phyloP scores from a whole-genome alignment of 305 asterid species.

The Fraxinus velutina region DNA sequence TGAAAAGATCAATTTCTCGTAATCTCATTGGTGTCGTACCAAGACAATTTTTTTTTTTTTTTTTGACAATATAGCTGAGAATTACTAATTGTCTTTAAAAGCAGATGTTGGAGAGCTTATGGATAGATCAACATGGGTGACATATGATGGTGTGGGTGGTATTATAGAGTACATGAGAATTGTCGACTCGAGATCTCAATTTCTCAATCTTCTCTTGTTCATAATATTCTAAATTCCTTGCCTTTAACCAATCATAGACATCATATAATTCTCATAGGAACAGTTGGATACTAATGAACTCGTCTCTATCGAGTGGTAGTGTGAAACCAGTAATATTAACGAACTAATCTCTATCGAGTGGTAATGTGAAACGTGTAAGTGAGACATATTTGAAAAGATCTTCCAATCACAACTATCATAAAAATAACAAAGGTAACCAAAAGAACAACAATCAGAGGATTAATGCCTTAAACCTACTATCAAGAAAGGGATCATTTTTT shows the following conservation, averaged over 20 bases:
- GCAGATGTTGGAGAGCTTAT: background rate
- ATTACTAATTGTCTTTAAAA: background rate
- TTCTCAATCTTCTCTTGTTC: background rate
- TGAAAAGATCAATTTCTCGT: background rate
- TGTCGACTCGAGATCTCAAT: background rate
- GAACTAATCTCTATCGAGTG: background rate
- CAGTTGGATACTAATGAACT: background rate
- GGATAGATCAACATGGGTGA: background rate
- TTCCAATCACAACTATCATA: background rate
- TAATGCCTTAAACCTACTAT: background rate
- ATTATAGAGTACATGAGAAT: background rate
- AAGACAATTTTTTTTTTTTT: no score
- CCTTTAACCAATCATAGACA: background rate
- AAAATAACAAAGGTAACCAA: no score
- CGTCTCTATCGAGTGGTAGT: background rate
- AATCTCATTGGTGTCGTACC: background rate
- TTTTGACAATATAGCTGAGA: background rate
- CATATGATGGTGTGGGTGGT: background rate
- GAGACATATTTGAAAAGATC: background rate
- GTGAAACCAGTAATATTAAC: background rate
- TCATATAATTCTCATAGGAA: background rate
- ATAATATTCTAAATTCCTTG: background rate
- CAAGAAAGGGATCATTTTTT: background rate
- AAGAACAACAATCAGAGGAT: background rate
- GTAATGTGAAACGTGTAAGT: background rate